phyloP scores from a whole-genome alignment of 2,329 filamentous ascomycete species.

The Canariomyces notabilis region DNA sequence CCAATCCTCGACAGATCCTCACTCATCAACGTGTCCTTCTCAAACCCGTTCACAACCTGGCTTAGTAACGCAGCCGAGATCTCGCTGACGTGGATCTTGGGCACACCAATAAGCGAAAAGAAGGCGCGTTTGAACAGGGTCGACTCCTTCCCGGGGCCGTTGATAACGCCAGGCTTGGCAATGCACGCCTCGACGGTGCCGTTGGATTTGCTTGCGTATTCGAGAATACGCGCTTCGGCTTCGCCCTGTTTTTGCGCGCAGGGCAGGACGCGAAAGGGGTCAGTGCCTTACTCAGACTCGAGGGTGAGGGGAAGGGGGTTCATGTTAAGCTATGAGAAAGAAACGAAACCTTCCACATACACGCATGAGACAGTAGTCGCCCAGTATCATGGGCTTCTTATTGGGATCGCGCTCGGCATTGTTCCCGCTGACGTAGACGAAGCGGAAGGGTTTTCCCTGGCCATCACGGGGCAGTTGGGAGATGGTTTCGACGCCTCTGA shows the following conservation, averaged over 20 bases:
- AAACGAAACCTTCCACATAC: conserved; percentile 37
- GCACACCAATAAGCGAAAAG: conserved; percentile 27
- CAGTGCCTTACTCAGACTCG: not conserved
- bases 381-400: conserved; percentile 35
- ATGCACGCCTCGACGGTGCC: conserved; percentile 35
- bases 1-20: conserved; percentile 39
- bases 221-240: conserved; percentile 40
- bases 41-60: conserved; percentile 41
- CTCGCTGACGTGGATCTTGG: conserved; percentile 33
- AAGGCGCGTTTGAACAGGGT: conserved; percentile 22
- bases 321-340: not conserved
- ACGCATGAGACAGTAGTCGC: conserved; percentile 42
- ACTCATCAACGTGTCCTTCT: conserved; percentile 41
- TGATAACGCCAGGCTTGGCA: conserved; percentile 41
- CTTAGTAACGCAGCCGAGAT: conserved; percentile 41
- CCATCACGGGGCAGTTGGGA: conserved; percentile 8
- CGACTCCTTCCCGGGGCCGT: conserved; percentile 24
- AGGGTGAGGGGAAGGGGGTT: too few relatives aligned
- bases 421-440: conserved; percentile 46
- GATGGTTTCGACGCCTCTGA: conserved; percentile 24
- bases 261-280: too few relatives aligned
- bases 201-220: conserved; percentile 35
- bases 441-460: conserved; percentile 35
- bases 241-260: conserved; percentile 35
- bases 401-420: conserved; percentile 40